These are phyloP conservation scores for Trametes cinnabarina DNA, from an alignment of 768 basidiomycete species.

Conservation along the genomic window DNA sequence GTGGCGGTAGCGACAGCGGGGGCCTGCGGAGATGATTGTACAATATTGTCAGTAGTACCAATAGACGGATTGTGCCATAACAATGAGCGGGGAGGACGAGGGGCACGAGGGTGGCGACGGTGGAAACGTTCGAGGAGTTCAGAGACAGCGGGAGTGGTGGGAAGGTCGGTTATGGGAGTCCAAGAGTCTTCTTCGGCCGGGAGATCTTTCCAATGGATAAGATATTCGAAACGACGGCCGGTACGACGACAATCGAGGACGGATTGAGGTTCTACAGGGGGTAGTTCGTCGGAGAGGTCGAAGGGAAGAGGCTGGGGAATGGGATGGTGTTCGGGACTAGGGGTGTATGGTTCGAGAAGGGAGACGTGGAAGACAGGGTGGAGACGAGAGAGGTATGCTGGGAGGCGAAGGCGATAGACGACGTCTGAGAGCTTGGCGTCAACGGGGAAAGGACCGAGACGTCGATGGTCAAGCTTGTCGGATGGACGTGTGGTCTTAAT, in stretches of 20 bases:
- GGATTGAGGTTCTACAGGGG: not conserved
- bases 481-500: conserved; percentile 41
- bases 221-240: conserved; percentile 2
- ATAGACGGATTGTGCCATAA: not conserved
- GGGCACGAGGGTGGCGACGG: conserved; percentile 1
- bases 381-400: not conserved
- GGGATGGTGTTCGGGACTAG: not conserved
- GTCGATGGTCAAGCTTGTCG: conserved; percentile 33
- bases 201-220: conserved; percentile 1
- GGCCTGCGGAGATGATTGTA: no score
- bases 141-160: not conserved
- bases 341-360: not conserved
- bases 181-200: conserved; percentile 9
- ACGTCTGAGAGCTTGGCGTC: not conserved
- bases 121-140: conserved; percentile 5
- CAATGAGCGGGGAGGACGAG: not conserved
- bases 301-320: not conserved
- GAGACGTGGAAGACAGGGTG: conserved; percentile 3
- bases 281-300: not conserved
- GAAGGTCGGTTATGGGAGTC: conserved; percentile 7
- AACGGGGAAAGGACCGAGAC: conserved; percentile 1
- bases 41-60: not conserved
- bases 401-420: conserved; percentile 3
- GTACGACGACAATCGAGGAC: conserved; percentile 3
- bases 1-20: not conserved